Base-by-base conservation (phyloP, 331 rosid species). In the Malus hybrid region DNA sequence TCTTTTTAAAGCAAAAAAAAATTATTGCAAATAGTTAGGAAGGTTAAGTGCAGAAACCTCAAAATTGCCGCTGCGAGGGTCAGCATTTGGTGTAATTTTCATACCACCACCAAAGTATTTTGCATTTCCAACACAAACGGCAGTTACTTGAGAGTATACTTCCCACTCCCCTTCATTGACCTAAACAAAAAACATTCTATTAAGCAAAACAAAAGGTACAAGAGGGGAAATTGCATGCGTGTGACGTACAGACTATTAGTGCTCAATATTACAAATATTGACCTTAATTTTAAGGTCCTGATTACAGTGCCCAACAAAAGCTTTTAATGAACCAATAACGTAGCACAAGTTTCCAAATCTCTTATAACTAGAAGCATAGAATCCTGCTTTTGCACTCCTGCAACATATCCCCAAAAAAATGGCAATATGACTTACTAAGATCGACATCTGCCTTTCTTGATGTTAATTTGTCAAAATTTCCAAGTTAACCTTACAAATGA, bases 361-460 rank as follows among this genome's bases (percentile, higher is more conserved):
- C 85, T 94, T 94, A 77, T 91, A 92, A 73, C 88, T 85, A 73
- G 97, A 86, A 77, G 96, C 93, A 81, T 82, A 80, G 83, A 81
- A 94, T 5, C 99, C 99, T 34, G 97, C 99, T 82, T 91, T 94
- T 28, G 99, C 99, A 69, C 95, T 94, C 92, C 99, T 94, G 82
- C 78, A 81, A 83, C 73, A 71, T 70, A 28, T 63, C 42, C 6
- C 57, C 65, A 22, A 65, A 54, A 52, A 6, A 8, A 36, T 14
- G 74, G 22, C 28, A 67, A 52, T 56, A 44, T 31, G 61, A 76
- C 28, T 31, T 52, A 34, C 24, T 46, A 52, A 60, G 11, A 76
- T 74, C 28, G 5, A 32, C 12, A 54, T 19, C 62, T 5, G 13
- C 69, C 59, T 16, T 60, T 57, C 5, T 54, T 74, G 69, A 76